These are phyloP conservation scores for Amanita pseudoporphyria DNA, from an alignment of 768 basidiomycete species.

Conservation along the genomic window DNA sequence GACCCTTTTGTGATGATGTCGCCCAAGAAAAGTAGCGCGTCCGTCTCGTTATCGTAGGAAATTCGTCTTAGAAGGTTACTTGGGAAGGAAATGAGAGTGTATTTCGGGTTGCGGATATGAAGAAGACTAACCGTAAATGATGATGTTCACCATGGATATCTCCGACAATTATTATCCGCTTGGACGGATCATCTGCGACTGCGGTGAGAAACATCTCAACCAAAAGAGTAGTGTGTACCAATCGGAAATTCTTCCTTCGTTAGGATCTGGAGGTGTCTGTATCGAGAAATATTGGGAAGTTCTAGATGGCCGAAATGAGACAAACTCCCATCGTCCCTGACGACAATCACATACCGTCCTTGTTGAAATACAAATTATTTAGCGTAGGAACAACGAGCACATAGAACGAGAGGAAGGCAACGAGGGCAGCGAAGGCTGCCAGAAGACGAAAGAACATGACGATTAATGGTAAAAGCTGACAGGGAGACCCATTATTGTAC, in stretches of 20 bases:
- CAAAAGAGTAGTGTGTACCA: constrained; percentile 23
- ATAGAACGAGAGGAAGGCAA: neutral
- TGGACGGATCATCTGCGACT: constrained; percentile 34
- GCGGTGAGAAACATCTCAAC: neutral
- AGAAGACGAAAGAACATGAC: constrained; percentile 10
- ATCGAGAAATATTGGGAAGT: constrained; percentile 49
- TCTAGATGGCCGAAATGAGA: constrained; percentile 15
- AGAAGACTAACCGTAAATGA: constrained; percentile 44
- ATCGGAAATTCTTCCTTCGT: constrained; percentile 41
- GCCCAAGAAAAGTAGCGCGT: constrained; percentile 74
- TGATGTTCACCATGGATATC: constrained; percentile 82
- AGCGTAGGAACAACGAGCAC: neutral
- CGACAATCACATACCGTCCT: neutral
- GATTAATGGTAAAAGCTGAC: constrained; percentile 10
- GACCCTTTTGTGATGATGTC: constrained; percentile 72
- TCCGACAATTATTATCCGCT: constrained; percentile 68
- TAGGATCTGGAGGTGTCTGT: constrained; percentile 32
- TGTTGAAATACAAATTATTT: neutral
- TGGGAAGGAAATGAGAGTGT: neutral
- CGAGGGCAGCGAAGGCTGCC: neutral
- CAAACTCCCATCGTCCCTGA: neutral
- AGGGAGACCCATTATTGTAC: neutral
- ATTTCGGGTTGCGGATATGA: neutral
- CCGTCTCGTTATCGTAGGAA: constrained; percentile 47
- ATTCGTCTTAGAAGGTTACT: constrained; percentile 58